Percentiles rank a stretch among this genome's conserved stretches.
These are phyloP conservation scores for Chaetomiaceae sp. DNA, from an alignment of 2,329 filamentous ascomycete genomes.

Conservation along the genomic window DNA sequence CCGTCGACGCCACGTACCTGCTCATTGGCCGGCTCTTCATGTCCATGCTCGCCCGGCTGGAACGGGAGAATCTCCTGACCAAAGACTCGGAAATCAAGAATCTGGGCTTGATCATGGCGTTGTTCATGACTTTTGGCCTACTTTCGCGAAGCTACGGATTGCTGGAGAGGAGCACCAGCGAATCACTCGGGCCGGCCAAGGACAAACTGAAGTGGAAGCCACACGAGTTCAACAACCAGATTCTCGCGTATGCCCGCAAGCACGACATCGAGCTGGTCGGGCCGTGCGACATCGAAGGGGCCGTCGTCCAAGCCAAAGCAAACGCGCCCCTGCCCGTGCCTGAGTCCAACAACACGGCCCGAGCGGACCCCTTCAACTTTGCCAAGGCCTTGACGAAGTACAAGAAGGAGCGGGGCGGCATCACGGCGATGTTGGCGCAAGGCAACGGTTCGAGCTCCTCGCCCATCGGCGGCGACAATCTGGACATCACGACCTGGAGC, in stretches of 20 bases:
- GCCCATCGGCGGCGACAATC: slow-evolving; percentile 34
- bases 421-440: slow-evolving; percentile 2
- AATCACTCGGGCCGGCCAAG: slow-evolving; percentile 11
- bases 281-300: slow-evolving; percentile 19
- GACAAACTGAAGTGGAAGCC: slow-evolving; percentile 19
- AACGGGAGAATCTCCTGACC: slow-evolving; percentile 29
- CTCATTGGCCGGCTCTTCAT: slow-evolving; percentile 34
- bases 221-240: slow-evolving; percentile 26
- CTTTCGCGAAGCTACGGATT: slow-evolving; percentile 13
- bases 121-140: slow-evolving; percentile 27
- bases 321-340: slow-evolving; percentile 20
- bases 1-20: slow-evolving; percentile 14
- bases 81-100: slow-evolving; percentile 32
- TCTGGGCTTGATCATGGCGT: slow-evolving; percentile 33
- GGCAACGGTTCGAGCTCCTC: background rate
- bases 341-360: slow-evolving; percentile 9
- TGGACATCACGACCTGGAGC: slow-evolving; percentile 28
- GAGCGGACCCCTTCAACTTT: slow-evolving; percentile 23
- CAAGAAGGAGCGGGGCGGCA: slow-evolving; percentile 10
- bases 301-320: slow-evolving; percentile 9
- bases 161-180: slow-evolving; percentile 15
- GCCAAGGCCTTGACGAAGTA: slow-evolving; percentile 14
- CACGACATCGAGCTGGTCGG: slow-evolving; percentile 29
- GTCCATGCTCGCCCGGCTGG: slow-evolving; percentile 34
- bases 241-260: slow-evolving; percentile 32